Conservation (phyloP, 345 rosid genomes). For the Eucalyptus pumila region DNA sequence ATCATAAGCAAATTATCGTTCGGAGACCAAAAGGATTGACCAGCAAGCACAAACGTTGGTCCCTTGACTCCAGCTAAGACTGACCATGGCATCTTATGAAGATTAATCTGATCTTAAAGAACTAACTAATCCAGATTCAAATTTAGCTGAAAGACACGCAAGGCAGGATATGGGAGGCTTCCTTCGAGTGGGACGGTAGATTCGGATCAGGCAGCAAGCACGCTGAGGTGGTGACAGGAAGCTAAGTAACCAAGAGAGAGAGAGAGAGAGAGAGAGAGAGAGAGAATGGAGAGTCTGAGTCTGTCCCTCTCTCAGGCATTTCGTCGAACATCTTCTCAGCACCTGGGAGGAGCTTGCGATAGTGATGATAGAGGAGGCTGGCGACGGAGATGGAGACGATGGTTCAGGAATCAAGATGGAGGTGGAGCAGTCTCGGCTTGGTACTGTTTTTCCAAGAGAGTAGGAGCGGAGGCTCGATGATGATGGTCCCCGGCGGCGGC, state of each 20-base stretch:
- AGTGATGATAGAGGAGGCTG: not conserved
- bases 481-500: fast-evolving
- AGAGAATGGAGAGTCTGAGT: not conserved
- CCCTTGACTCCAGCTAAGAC: not conserved
- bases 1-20: not conserved
- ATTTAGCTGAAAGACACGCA: not conserved
- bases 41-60: not conserved
- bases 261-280: too few species aligned
- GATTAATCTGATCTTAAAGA: not conserved
- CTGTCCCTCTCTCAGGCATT: not conserved
- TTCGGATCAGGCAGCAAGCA: not conserved
- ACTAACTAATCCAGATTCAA: too few species aligned
- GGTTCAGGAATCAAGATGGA: not conserved
- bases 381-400: not conserved
- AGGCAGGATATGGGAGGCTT: not conserved
- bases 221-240: not conserved
- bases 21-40: not conserved
- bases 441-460: too few species aligned
- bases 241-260: not conserved
- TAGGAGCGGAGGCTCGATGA: not conserved
- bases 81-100: not conserved
- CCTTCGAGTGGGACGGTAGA: not conserved
- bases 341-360: not conserved
- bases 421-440: too few species aligned
- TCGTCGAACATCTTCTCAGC: not conserved